Conservation (phyloP, 331 rosid species). For the Malus hybrid region DNA sequence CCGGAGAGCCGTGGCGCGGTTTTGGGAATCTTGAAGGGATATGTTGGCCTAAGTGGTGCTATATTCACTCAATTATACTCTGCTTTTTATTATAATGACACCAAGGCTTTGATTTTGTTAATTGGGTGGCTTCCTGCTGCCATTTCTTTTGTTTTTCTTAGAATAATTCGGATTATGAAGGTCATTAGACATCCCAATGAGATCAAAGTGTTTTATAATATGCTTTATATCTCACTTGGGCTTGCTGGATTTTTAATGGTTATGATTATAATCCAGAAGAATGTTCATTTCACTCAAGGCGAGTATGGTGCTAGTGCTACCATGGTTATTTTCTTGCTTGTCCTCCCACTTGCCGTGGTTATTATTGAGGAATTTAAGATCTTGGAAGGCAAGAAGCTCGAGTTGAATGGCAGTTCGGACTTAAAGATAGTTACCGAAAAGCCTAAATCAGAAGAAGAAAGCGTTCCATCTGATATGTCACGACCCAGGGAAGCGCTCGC, state of each 20-base stretch:
- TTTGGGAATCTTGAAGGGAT: slow-evolving; percentile 38
- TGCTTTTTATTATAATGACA: slow-evolving; percentile 28
- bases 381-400: slow-evolving; percentile 3
- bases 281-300: neutral
- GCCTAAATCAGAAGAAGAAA: neutral
- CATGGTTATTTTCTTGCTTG: slow-evolving; percentile 27
- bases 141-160: slow-evolving; percentile 23
- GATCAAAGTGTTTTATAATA: slow-evolving; percentile 31
- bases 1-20: slow-evolving; percentile 36
- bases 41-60: slow-evolving; percentile 43
- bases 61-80: slow-evolving; percentile 33
- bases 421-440: slow-evolving; percentile 8
- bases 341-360: slow-evolving; percentile 31
- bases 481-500: neutral
- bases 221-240: slow-evolving; percentile 40
- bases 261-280: slow-evolving; percentile 26
- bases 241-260: slow-evolving; percentile 49
- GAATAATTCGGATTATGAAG: slow-evolving; percentile 33
- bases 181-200: slow-evolving; percentile 28
- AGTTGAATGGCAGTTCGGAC: neutral
- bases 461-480: neutral
- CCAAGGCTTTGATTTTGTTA: slow-evolving; percentile 31
- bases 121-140: slow-evolving; percentile 41
- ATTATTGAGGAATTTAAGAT: slow-evolving; percentile 28
- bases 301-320: slow-evolving; percentile 29